phyloP scores from a whole-genome alignment of 805 yeast species.

The Cyberlindnera euphorbiae region DNA sequence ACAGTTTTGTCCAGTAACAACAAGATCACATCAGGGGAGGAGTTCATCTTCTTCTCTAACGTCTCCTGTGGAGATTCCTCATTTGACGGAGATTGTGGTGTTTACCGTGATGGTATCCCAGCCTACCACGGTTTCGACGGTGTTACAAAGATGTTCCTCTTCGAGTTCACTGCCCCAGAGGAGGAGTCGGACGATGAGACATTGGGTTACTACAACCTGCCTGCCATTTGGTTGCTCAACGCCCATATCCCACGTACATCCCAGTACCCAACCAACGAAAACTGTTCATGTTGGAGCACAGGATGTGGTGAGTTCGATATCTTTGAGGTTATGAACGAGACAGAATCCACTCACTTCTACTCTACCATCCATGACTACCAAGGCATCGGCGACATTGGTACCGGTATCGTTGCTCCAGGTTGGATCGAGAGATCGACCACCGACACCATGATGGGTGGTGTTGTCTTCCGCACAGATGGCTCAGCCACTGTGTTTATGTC shows the following conservation, averaged over 20 bases:
- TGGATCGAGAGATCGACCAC: slow-evolving; percentile 49
- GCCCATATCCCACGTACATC: slow-evolving; percentile 72
- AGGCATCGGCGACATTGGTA: slow-evolving; percentile 56
- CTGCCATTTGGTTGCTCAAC: slow-evolving; percentile 74
- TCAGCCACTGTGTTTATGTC: slow-evolving; percentile 57
- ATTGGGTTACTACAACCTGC: slow-evolving; percentile 46
- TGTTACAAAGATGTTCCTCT: slow-evolving; percentile 62
- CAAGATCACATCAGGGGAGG: slow-evolving; percentile 51
- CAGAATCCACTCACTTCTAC: slow-evolving; percentile 50
- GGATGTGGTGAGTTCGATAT: slow-evolving; percentile 81
- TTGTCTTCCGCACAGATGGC: slow-evolving; percentile 58
- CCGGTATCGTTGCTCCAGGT: slow-evolving; percentile 56
- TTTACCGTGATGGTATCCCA: slow-evolving; percentile 67
- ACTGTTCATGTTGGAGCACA: slow-evolving; percentile 72
- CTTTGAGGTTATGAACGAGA: slow-evolving; percentile 66
- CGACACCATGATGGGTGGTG: slow-evolving; percentile 64
- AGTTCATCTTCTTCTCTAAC: slow-evolving; percentile 56
- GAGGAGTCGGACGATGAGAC: slow-evolving; percentile 36
- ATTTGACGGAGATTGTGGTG: slow-evolving; percentile 60
- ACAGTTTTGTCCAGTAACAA: slow-evolving; percentile 46
- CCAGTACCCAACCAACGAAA: slow-evolving; percentile 55
- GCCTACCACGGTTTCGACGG: slow-evolving; percentile 73
- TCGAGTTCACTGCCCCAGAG: slow-evolving; percentile 63
- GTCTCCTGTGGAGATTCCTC: slow-evolving; percentile 54
- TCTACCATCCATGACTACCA: slow-evolving; percentile 75